Base-by-base conservation (phyloP, 1,139 yeast species). In the Lodderomyces parapsilosis region DNA sequence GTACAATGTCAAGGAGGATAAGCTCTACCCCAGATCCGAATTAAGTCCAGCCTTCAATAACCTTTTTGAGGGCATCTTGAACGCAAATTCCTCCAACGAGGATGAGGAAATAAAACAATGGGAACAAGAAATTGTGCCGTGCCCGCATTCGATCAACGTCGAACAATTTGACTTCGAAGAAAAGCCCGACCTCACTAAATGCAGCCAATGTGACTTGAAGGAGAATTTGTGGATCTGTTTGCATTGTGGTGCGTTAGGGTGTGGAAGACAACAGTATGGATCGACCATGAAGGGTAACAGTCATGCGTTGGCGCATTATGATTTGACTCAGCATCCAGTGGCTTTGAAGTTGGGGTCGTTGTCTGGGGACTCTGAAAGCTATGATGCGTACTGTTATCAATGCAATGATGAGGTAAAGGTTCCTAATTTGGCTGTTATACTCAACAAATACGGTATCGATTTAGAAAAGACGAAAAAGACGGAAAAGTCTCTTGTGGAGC, bases 241-340 rank as follows among this genome's bases (percentile, higher is more conserved):
- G 31, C 81, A 88, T 13, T 91, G 98, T 67, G 97, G 98, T 0
- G 79, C 81, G 49, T 71, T 89, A 23, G 97, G 96, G 0, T 91
- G 98, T 66, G 95, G 96, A 11, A 74, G 99, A 51, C 83, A 83
- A 30, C 99, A 93, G 62, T 88, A 86, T 57, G 99, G 98, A 25
- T 68, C 74, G 11, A 83, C 89, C n/a, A 80, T 89, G 24, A 82
- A 87, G 20, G 99, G 99, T 4, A 82, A 91, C 56, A 84, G 96
- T 0, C 99, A 93, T 62, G 98, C 96, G 0, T 67, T 93, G 51
- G 62, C 63, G 1, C 99, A 94, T 65, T 85, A 62, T 55, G 74
- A 71, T 41, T 20, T 40, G 6, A 4, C 13, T 2, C 60, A 69
- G 1, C 99, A 94, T 60, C 80, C 88, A 1, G 80, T 91, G 9